Conservation (phyloP, 331 rosid genomes). For the Ulmus americana region DNA sequence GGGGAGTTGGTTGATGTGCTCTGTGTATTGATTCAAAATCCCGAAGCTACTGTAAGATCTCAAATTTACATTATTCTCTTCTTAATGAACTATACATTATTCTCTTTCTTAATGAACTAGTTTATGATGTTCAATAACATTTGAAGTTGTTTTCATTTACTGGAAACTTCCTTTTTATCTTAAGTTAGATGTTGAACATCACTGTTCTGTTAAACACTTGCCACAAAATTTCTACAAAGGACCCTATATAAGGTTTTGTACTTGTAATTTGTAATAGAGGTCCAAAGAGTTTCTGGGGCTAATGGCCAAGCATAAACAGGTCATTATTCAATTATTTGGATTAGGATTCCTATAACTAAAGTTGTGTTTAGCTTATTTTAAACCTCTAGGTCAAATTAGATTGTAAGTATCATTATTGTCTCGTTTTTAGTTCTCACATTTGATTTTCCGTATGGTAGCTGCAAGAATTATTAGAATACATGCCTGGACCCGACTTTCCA, state of each 20-base stretch:
- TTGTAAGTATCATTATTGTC: background rate
- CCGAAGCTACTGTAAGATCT: conserved; percentile 83
- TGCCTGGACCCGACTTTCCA: conserved; percentile 99
- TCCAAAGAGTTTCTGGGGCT: no score
- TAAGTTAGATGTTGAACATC: background rate
- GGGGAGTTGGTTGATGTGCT: conserved; percentile 91
- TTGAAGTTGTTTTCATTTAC: background rate
- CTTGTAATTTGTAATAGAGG: no score
- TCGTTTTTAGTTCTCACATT: conserved; percentile 6
- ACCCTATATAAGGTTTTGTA: no score
- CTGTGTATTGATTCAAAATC: conserved; percentile 75
- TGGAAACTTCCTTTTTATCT: background rate
- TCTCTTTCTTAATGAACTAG: no score
- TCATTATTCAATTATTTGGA: no score
- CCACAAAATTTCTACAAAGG: background rate
- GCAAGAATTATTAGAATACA: conserved; percentile 96
- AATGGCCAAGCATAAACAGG: no score
- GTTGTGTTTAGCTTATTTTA: no score
- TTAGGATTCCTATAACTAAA: no score
- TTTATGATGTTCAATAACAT: background rate
- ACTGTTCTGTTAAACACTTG: background rate
- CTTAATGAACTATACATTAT: no score
- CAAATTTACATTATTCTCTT: background rate
- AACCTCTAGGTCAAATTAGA: no score
- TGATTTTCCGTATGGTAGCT: conserved; percentile 44